Percentiles rank a stretch among this genome's conserved stretches.
These are phyloP conservation scores for Cubamyces lactineus DNA, from an alignment of 768 basidiomycete genomes.

Conservation along the genomic window DNA sequence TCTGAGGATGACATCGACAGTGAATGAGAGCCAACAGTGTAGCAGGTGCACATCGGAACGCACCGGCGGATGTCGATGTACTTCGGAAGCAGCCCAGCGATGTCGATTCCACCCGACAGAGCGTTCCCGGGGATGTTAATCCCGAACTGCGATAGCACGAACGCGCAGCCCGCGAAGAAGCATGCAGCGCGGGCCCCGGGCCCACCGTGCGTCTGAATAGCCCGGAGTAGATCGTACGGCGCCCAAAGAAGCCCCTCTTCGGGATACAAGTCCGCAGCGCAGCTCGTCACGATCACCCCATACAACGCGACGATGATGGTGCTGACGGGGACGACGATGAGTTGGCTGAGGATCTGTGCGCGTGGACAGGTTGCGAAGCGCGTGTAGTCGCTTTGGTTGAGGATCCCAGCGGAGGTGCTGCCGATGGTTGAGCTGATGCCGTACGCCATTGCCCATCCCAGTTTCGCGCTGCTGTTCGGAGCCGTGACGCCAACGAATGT, in stretches of 20 bases:
- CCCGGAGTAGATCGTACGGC: slow-evolving; percentile 29
- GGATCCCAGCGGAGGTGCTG: slow-evolving; percentile 26
- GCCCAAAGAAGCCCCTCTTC: slow-evolving; percentile 30
- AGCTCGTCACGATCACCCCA: slow-evolving; percentile 27
- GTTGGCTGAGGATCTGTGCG: slow-evolving; percentile 21
- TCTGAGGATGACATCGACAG: not conserved
- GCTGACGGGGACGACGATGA: slow-evolving; percentile 21
- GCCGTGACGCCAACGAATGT: slow-evolving; percentile 13
- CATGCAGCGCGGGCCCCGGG: slow-evolving; percentile 29
- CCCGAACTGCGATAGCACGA: slow-evolving; percentile 28
- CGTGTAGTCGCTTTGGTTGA: slow-evolving; percentile 30
- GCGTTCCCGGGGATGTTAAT: slow-evolving; percentile 33
- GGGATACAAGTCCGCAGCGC: slow-evolving; percentile 27
- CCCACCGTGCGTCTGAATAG: slow-evolving; percentile 20
- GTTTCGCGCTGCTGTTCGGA: slow-evolving; percentile 4
- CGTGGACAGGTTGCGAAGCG: slow-evolving; percentile 22
- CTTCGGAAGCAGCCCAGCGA: slow-evolving; percentile 44
- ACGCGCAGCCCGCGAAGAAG: slow-evolving; percentile 30
- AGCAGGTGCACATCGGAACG: too few species aligned
- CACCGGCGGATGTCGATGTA: slow-evolving; percentile 48
- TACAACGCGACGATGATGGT: slow-evolving; percentile 21
- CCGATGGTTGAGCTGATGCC: slow-evolving; percentile 29
- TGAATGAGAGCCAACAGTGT: too few species aligned
- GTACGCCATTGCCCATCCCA: slow-evolving; percentile 28
- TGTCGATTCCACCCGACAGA: slow-evolving; percentile 36